Percentiles rank a stretch among this genome's conserved stretches.
These are phyloP conservation scores for Tieghemostelium lacteum DNA, from an alignment of 78 protist genomes.

Conservation along the genomic window DNA sequence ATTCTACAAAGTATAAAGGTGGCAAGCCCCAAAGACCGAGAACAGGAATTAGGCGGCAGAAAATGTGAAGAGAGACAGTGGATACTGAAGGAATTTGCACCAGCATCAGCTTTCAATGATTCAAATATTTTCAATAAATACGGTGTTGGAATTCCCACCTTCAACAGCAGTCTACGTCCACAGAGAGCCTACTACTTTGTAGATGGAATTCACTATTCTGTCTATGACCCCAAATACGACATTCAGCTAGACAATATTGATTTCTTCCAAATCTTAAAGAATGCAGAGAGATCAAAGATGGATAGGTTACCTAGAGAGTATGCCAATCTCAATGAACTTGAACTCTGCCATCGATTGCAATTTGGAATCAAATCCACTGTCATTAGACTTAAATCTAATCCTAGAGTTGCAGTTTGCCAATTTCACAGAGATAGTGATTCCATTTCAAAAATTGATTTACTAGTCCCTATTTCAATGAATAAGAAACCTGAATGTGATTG, in stretches of 20 bases:
- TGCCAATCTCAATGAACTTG: background rate
- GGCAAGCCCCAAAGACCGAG: constrained; percentile 46
- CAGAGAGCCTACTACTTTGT: constrained; percentile 24
- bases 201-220: constrained; percentile 7
- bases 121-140: constrained; percentile 19
- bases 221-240: constrained; percentile 32
- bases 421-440: constrained; percentile 51
- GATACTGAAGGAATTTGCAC: constrained; percentile 57
- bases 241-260: constrained; percentile 12
- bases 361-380: constrained; percentile 1
- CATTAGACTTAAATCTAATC: constrained; percentile 21
- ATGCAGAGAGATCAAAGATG: constrained; percentile 23
- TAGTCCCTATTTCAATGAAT: constrained; percentile 25
- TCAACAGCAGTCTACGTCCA: constrained; percentile 1
- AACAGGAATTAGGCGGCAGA: constrained; percentile 54
- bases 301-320: constrained; percentile 68
- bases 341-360: constrained; percentile 9
- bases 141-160: background rate
- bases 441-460: constrained; percentile 12
- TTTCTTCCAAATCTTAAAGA: constrained; percentile 41
- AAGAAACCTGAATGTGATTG: constrained; percentile 36
- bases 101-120: constrained; percentile 8
- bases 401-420: constrained; percentile 61
- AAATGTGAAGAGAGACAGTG: constrained; percentile 74
- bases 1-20: constrained; percentile 41